These are phyloP conservation scores for Botryotinia calthae DNA, from an alignment of 2,329 filamentous ascomycete genomes.

Conservation along the genomic window DNA sequence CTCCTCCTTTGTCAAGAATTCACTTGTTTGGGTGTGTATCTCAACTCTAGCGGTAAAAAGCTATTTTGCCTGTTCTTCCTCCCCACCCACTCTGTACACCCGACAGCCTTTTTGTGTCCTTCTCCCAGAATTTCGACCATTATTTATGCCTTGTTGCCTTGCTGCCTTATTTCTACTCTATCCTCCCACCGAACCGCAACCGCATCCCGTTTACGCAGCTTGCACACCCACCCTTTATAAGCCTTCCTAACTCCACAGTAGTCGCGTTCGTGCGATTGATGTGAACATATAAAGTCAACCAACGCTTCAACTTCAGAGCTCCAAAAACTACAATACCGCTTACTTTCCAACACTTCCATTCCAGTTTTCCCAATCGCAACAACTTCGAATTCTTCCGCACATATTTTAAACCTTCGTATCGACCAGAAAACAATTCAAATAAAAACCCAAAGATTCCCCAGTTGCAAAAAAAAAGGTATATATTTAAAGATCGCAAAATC, in stretches of 20 bases:
- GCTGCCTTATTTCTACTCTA: neutral
- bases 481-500: slow-evolving; percentile 3
- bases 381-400: neutral
- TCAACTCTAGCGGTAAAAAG: neutral
- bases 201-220: neutral
- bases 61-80: neutral
- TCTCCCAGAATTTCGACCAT: too few relatives aligned
- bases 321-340: neutral
- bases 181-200: neutral
- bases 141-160: neutral
- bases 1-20: slow-evolving; percentile 5
- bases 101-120: neutral
- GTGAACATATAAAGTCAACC: slow-evolving; percentile 9
- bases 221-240: neutral
- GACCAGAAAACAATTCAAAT: neutral
- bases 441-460: neutral
- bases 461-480: slow-evolving; percentile 6
- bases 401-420: neutral
- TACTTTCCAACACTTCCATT: neutral
- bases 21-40: neutral
- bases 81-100: too few relatives aligned
- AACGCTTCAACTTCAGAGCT: neutral
- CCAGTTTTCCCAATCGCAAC: neutral
- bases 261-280: neutral
- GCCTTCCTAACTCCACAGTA: neutral